Conservation (phyloP, 257 asterid species). For the Phtheirospermum japonicum region DNA sequence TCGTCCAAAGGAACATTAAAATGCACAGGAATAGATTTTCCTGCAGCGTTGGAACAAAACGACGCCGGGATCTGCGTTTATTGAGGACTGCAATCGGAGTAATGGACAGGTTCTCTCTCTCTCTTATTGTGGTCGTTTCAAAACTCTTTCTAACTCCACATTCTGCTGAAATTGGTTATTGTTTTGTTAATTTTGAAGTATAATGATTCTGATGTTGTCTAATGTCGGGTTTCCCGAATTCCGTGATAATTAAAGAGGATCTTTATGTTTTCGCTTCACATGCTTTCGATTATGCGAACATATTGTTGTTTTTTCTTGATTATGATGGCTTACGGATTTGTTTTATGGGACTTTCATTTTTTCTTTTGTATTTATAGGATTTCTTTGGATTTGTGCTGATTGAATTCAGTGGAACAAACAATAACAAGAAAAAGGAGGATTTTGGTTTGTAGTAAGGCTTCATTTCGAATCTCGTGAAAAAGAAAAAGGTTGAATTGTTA, state of each 20-base stretch:
- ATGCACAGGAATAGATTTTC: conserved; percentile 37
- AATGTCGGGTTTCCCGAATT: conserved; percentile 19
- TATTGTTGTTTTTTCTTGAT: not conserved
- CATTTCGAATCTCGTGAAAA: conserved; percentile 27
- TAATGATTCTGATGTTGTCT: conserved; percentile 23
- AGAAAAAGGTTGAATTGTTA: conserved; percentile 20
- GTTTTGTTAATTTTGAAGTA: conserved; percentile 24
- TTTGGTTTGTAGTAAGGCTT: conserved; percentile 21
- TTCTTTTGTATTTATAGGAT: conserved; percentile 33
- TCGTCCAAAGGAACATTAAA: conserved; percentile 21
- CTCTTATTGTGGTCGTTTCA: conserved; percentile 20
- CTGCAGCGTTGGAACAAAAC: conserved; percentile 37
- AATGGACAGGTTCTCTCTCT: not conserved
- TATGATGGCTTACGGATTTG: conserved; percentile 23
- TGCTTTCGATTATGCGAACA: conserved; percentile 10
- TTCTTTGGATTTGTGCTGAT: conserved; percentile 45
- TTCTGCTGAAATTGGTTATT: conserved; percentile 39
- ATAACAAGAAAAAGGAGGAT: conserved; percentile 34
- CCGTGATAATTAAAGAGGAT: conserved; percentile 30
- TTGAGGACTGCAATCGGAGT: conserved; percentile 38
- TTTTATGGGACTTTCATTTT: conserved; percentile 16
- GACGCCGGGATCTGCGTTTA: conserved; percentile 62
- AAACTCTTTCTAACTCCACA: conserved; percentile 31
- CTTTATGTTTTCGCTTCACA: conserved; percentile 29
- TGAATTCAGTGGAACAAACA: conserved; percentile 31